Evolutionary conservation across 176 grass and related monocot genomes (phyloP), one percentile per base, ranked within the genome.

Genomic region (Hordeum vulgare): DNA sequence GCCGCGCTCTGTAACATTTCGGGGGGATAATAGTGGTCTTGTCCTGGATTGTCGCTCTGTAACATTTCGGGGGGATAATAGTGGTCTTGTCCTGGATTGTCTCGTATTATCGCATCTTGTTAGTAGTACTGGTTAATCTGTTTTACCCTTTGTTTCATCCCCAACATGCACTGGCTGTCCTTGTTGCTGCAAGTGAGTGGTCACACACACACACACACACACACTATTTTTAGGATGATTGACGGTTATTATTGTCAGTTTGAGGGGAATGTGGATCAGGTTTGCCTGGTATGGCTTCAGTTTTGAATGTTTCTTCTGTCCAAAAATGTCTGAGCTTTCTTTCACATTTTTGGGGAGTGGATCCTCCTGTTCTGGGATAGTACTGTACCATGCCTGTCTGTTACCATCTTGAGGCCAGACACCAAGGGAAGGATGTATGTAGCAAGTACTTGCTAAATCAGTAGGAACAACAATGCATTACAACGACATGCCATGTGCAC

Each of bases 21-120:
- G 17, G 2, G 49, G 10, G 58, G 76, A 74, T 71, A 60, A 77
- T 86, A 83, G 64, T 71, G 68, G 7, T 61, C 66, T n/a, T 79
- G 39, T 74, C 62, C 26, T 72, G 24, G 23, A 72, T 5, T 15
- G 7, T 92, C 6, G 15, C 18, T 47, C 27, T 79, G 49, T 51
- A 72, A 58, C 15, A 20, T 76, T 84, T 61, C 26, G 17, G 2
- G 49, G 10, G 58, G 76, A 74, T 71, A 60, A 77, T 86, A 83
- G 64, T 71, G 68, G 7, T 61, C 66, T n/a, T 79, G 39, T 74
- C 63, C 27, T 73, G 25, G 24, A 73, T 5, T 17, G 7, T 92
- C 63, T 14, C 41, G 36, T 11, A 27, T 25, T n/a, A 27, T 13
- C 18, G n/a, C 13, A 36, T n/a, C 23, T 34, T 28, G 12, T 39